These are phyloP conservation scores for Saccharata proteae DNA, from an alignment of 2,329 filamentous ascomycete genomes.

Conservation along the genomic window DNA sequence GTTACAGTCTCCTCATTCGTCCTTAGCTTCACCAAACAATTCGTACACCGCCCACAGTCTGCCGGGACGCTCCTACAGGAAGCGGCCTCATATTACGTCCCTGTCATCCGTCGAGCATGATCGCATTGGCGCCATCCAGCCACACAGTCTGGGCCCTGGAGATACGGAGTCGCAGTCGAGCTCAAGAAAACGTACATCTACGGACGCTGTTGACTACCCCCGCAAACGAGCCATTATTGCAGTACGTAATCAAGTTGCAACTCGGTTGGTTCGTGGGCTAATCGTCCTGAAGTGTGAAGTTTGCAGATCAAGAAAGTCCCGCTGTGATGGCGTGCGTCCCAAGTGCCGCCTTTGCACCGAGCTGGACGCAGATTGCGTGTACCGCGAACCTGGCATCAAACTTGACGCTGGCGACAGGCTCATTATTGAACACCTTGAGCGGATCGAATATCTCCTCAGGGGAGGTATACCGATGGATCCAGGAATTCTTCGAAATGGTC, in stretches of 20 bases:
- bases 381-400: constrained; percentile 77
- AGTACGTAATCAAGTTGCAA: constrained; percentile 14
- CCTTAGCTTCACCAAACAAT: constrained; percentile 25
- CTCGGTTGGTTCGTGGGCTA: constrained; percentile 11
- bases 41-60: constrained; percentile 18
- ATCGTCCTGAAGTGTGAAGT: constrained; percentile 58
- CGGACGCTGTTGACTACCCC: constrained; percentile 31
- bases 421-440: constrained; percentile 64
- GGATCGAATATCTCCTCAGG: constrained; percentile 70
- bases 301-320: constrained; percentile 66
- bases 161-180: constrained; percentile 20
- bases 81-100: constrained; percentile 30
- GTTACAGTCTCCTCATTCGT: constrained; percentile 25
- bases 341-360: constrained; percentile 79
- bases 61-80: constrained; percentile 21
- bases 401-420: constrained; percentile 78
- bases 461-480: background rate
- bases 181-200: constrained; percentile 26
- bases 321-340: constrained; percentile 66
- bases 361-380: constrained; percentile 70
- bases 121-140: constrained; percentile 16
- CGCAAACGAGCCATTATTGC: constrained; percentile 29
- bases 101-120: constrained; percentile 29
- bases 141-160: no score
- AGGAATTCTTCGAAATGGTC: no score